phyloP scores from a whole-genome alignment of 2,329 filamentous ascomycete genomes.

The Didymella keratinophila region DNA sequence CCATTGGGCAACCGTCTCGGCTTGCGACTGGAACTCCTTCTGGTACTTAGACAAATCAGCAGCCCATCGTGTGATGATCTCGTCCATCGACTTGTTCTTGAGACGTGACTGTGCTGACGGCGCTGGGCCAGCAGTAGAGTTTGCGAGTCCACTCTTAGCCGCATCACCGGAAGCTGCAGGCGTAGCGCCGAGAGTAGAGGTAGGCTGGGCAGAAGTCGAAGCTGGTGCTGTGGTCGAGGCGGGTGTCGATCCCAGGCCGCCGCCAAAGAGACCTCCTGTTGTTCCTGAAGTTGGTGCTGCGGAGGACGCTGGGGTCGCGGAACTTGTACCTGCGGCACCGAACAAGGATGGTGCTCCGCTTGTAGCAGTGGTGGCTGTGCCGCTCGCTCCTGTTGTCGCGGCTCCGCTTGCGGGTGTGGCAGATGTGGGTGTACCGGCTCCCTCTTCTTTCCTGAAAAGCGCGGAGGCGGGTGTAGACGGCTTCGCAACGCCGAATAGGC shows the following conservation, averaged over 20 bases:
- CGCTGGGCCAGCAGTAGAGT: slow-evolving; percentile 80
- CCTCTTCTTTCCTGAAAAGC: slow-evolving; percentile 16
- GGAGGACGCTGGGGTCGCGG: slow-evolving; percentile 29
- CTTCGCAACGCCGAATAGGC: slow-evolving; percentile 32
- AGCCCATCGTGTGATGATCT: slow-evolving; percentile 97
- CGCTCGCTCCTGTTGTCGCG: slow-evolving; percentile 28
- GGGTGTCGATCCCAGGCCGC: slow-evolving; percentile 25
- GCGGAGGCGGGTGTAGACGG: slow-evolving; percentile 22
- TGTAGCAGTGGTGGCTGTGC: slow-evolving; percentile 28
- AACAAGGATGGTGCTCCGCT: slow-evolving; percentile 33
- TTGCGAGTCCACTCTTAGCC: slow-evolving; percentile 60
- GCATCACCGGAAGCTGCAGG: slow-evolving; percentile 32
- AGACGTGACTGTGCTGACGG: slow-evolving; percentile 84
- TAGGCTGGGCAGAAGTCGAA: slow-evolving; percentile 28
- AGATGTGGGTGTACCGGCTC: background rate
- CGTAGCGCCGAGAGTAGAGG: slow-evolving; percentile 30
- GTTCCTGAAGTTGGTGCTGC: slow-evolving; percentile 25
- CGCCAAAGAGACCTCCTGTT: slow-evolving; percentile 31
- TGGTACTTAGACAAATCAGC: slow-evolving; percentile 95
- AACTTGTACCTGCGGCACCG: slow-evolving; percentile 27
- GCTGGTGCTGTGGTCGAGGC: slow-evolving; percentile 30
- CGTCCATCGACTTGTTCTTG: slow-evolving; percentile 99
- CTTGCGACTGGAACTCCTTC: slow-evolving; percentile 93
- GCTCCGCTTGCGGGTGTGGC: slow-evolving; percentile 29
- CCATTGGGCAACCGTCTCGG: slow-evolving; percentile 86